Evolutionary conservation across 2,329 filamentous ascomycete species (phyloP).

Genomic region (Neofusicoccum kwambonambiense): DNA sequence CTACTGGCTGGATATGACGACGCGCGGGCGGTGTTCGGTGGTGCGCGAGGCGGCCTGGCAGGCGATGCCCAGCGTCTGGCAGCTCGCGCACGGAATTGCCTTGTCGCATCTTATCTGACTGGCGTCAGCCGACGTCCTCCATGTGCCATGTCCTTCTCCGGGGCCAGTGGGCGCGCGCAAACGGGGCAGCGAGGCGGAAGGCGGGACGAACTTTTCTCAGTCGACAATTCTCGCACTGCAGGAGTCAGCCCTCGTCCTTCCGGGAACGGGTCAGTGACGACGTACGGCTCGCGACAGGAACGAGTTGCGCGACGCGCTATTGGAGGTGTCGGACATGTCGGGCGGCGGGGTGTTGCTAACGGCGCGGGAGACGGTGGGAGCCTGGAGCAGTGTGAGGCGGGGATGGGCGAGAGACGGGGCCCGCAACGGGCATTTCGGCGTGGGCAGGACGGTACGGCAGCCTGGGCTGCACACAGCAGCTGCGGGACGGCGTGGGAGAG

Average conservation of each 20-base stretch:
- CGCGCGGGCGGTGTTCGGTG: constrained; percentile 8
- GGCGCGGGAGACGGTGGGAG: no score
- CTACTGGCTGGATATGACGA: constrained; percentile 11
- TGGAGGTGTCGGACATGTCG: background rate
- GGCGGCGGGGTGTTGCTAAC: background rate
- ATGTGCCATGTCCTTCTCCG: background rate
- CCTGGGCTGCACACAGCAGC: background rate
- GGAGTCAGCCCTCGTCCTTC: background rate
- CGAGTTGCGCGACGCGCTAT: background rate
- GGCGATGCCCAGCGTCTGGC: constrained; percentile 2
- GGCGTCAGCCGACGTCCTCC: background rate
- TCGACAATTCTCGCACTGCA: constrained; percentile 7
- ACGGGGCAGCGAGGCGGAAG: background rate
- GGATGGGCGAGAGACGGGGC: no score
- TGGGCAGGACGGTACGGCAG: background rate
- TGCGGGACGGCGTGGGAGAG: background rate
- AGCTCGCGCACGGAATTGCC: constrained; percentile 3
- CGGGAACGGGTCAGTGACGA: no score
- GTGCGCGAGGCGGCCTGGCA: constrained; percentile 6
- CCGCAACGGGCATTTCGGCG: background rate
- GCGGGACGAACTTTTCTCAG: background rate
- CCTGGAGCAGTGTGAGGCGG: background rate
- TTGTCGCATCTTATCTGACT: constrained; percentile 10
- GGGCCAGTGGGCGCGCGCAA: background rate
- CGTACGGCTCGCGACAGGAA: constrained; percentile 8